A percentile compares a stretch with the other conserved stretches of the same genome.
phyloP scores from a whole-genome alignment of 306 rosid genomes.

The Adenanthera pavonina region DNA sequence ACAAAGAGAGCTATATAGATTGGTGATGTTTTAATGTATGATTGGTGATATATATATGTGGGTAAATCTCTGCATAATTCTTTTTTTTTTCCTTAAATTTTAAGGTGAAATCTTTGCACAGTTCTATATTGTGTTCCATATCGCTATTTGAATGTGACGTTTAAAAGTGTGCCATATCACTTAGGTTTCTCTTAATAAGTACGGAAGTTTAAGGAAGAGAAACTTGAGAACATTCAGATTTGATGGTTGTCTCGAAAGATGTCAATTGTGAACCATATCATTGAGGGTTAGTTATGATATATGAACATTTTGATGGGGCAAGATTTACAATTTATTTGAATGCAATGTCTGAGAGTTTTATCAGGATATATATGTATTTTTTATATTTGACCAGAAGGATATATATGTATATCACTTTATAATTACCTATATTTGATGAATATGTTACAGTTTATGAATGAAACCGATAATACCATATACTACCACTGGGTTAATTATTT shows the following conservation, averaged over 20 bases:
- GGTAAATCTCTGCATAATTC: not conserved
- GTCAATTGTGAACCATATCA: not conserved
- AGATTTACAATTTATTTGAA: not conserved
- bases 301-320: not conserved
- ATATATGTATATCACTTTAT: too few species aligned
- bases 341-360: not conserved
- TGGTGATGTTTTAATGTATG: not conserved
- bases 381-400: too few species aligned
- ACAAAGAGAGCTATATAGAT: not conserved
- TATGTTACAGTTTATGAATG: too few species aligned
- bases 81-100: too few species aligned
- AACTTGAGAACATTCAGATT: not conserved
- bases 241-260: not conserved
- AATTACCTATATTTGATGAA: too few species aligned
- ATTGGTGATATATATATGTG: constrained; percentile 1
- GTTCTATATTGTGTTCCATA: not conserved
- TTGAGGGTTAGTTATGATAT: not conserved
- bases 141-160: not conserved
- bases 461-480: too few species aligned
- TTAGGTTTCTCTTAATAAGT: not conserved
- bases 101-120: too few species aligned
- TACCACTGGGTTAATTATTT: not conserved
- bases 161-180: not conserved
- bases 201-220: not conserved
- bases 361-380: not conserved